These are phyloP conservation scores for Serpula lacrymans DNA, from an alignment of 768 basidiomycete species.

Conservation along the genomic window DNA sequence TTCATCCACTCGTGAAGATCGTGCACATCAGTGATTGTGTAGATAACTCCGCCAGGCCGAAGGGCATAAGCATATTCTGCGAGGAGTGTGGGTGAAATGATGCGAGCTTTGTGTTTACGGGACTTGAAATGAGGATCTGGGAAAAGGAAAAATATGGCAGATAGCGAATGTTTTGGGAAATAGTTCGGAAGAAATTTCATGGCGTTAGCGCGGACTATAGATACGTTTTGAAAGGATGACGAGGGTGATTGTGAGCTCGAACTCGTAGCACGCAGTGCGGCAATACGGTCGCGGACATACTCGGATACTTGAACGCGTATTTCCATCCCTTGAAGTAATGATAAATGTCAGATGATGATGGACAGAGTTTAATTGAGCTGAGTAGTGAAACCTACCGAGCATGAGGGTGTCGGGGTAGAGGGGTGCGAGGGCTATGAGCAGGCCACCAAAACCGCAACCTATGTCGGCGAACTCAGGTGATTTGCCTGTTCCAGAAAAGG, in stretches of 20 bases:
- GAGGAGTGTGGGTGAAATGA: conserved; percentile 95
- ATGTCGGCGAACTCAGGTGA: conserved; percentile 93
- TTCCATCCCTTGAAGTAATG: conserved; percentile 71
- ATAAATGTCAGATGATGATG: not conserved
- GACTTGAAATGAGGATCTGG: conserved; percentile 99
- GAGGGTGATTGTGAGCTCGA: conserved; percentile 21
- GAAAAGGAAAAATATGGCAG: conserved; percentile 95
- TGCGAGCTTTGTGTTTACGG: conserved; percentile 98
- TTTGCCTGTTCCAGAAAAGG: conserved; percentile 54
- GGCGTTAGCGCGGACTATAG: conserved; percentile 91
- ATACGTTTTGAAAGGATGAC: conserved; percentile 76
- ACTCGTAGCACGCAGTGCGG: conserved; percentile 77
- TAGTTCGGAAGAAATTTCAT: conserved; percentile 99
- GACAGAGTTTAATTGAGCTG: conserved; percentile 1
- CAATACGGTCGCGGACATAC: conserved; percentile 92
- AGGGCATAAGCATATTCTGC: conserved; percentile 97
- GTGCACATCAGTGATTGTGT: conserved; percentile 96
- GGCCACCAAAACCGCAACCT: conserved; percentile 96
- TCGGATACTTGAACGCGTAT: conserved; percentile 95
- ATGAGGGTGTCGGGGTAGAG: conserved; percentile 89
- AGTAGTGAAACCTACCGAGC: conserved; percentile 63
- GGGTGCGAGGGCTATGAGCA: conserved; percentile 85
- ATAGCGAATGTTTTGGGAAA: conserved; percentile 85
- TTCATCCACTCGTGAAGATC: conserved; percentile 97
- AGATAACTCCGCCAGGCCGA: conserved; percentile 89